Conservation (phyloP, 495 filamentous ascomycete genomes). For the Daldinia loculata region DNA sequence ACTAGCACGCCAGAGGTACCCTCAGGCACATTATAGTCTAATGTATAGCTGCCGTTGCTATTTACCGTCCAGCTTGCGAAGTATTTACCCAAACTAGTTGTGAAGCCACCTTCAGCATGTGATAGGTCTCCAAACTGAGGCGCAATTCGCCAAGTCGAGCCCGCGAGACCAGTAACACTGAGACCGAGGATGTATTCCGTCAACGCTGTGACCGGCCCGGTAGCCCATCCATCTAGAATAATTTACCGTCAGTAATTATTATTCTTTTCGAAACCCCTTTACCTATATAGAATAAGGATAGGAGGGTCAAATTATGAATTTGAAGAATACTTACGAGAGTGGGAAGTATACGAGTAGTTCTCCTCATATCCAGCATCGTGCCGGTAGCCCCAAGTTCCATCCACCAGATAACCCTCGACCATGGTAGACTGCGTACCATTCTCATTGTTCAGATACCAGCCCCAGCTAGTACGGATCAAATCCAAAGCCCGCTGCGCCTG, state of each 20-base stretch:
- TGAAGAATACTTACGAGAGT: conserved; percentile 52
- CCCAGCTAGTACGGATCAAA: conserved; percentile 69
- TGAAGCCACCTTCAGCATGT: conserved; percentile 65
- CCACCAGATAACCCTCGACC: conserved; percentile 67
- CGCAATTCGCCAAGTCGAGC: conserved; percentile 63
- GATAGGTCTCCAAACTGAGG: conserved; percentile 67
- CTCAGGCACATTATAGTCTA: conserved; percentile 25
- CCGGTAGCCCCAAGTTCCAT: conserved; percentile 68
- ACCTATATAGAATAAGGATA: background rate
- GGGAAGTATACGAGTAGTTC: conserved; percentile 64
- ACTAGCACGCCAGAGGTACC: conserved; percentile 27
- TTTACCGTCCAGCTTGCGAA: conserved; percentile 19
- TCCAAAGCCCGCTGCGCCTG: conserved; percentile 63
- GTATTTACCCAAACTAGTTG: conserved; percentile 62
- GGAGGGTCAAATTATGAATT: background rate
- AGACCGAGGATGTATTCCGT: conserved; percentile 67
- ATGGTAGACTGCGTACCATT: conserved; percentile 70
- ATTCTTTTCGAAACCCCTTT: background rate
- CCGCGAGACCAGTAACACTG: conserved; percentile 58
- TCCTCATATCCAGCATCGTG: conserved; percentile 59
- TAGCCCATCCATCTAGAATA: conserved; percentile 62
- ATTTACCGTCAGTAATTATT: conserved; percentile 5
- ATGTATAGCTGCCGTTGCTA: conserved; percentile 13
- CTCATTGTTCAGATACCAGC: conserved; percentile 68
- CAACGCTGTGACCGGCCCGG: conserved; percentile 66